A percentile compares a stretch with the other conserved stretches of the same genome.
These are phyloP conservation scores for Tanozyma kutaoensis DNA, from an alignment of 805 yeast species.

Conservation along the genomic window DNA sequence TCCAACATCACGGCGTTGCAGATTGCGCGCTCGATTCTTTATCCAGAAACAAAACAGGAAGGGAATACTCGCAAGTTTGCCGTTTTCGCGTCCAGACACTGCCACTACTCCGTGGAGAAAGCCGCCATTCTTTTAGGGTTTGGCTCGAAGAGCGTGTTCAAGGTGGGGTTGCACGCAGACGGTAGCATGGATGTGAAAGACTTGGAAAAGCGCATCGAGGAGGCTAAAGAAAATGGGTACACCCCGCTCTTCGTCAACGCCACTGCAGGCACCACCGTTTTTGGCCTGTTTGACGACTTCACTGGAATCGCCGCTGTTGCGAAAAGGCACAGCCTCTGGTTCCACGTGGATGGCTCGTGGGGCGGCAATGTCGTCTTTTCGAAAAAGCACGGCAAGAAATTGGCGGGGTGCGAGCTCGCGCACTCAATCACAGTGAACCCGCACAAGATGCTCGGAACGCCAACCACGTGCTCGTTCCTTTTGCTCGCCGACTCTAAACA, in stretches of 20 bases:
- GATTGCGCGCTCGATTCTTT: slow-evolving; percentile 54
- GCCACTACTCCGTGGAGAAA: slow-evolving; percentile 72
- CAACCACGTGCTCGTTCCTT: slow-evolving; percentile 62
- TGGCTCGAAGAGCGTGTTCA: slow-evolving; percentile 50
- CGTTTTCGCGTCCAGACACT: slow-evolving; percentile 55
- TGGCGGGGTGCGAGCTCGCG: slow-evolving; percentile 53
- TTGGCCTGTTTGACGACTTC: slow-evolving; percentile 70
- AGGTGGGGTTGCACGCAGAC: slow-evolving; percentile 39
- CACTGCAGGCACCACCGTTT: slow-evolving; percentile 85
- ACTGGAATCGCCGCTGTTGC: slow-evolving; percentile 41
- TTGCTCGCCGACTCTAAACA: slow-evolving; percentile 53
- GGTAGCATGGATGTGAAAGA: slow-evolving; percentile 45
- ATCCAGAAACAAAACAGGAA: slow-evolving; percentile 51
- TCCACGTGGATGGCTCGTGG: slow-evolving; percentile 86
- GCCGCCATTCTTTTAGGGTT: slow-evolving; percentile 68
- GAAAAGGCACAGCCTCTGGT: slow-evolving; percentile 46
- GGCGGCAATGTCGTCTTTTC: slow-evolving; percentile 78
- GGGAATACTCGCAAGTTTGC: slow-evolving; percentile 57
- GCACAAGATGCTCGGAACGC: slow-evolving; percentile 83
- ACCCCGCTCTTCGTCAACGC: slow-evolving; percentile 69
- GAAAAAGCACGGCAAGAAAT: slow-evolving; percentile 23
- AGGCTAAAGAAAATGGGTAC: slow-evolving; percentile 36
- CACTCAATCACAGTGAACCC: slow-evolving; percentile 74
- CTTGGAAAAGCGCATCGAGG: slow-evolving; percentile 30
- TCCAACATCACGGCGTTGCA: slow-evolving; percentile 71